Conservation (phyloP, 23 red algal species). For the Agarophyton chilense region DNA sequence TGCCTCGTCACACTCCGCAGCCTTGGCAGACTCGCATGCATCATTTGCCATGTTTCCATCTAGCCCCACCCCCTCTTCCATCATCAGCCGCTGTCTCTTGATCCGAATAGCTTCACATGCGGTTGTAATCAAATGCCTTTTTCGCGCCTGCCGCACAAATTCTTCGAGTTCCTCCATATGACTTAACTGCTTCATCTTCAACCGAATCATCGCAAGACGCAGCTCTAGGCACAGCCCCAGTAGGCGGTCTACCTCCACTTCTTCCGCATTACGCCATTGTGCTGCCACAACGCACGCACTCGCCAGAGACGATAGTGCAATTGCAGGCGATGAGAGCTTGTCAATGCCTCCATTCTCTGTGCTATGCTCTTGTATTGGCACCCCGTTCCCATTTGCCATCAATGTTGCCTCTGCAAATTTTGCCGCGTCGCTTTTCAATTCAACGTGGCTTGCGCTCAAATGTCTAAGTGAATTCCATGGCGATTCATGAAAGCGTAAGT, state of each 20-base stretch:
- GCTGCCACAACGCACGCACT: slow-evolving; percentile 18
- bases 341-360: neutral
- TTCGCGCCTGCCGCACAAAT: slow-evolving; percentile 9
- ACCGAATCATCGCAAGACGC: slow-evolving; percentile 18
- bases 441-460: neutral
- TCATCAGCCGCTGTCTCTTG: neutral
- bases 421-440: neutral
- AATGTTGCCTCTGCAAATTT: neutral
- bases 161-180: slow-evolving; percentile 23
- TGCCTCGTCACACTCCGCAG: neutral
- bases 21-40: neutral
- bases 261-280: slow-evolving; percentile 25
- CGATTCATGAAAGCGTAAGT: slow-evolving; percentile 10
- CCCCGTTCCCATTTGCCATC: neutral
- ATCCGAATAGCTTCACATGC: slow-evolving; percentile 5
- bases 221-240: slow-evolving; percentile 8
- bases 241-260: slow-evolving; percentile 14
- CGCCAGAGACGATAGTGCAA: slow-evolving; percentile 2
- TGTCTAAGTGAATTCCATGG: slow-evolving; percentile 5
- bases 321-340: slow-evolving; percentile 12
- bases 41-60: neutral
- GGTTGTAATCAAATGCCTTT: neutral
- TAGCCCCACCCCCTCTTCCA: neutral
- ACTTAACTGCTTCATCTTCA: slow-evolving; percentile 19
- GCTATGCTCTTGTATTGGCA: neutral